Evolutionary conservation across 2,329 filamentous ascomycete genomes (phyloP).

Genomic region (Fusarium aywerte): DNA sequence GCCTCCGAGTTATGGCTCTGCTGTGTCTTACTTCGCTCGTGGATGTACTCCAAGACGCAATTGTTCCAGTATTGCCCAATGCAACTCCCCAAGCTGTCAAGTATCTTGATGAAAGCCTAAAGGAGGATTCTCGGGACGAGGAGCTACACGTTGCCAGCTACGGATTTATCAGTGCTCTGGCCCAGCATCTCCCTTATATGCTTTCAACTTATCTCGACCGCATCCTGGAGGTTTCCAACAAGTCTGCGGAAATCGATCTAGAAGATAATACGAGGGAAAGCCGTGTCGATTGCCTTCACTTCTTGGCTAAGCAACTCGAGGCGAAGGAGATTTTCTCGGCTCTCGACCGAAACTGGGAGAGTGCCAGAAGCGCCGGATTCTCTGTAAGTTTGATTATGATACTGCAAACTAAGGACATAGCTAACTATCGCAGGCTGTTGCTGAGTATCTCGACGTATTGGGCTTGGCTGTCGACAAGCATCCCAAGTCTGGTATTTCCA

Average conservation of each 20-base stretch:
- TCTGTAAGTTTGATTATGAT: conserved; percentile 61
- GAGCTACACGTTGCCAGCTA: conserved; percentile 85
- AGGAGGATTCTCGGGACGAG: conserved; percentile 63
- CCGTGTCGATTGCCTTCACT: conserved; percentile 74
- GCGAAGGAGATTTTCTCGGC: conserved; percentile 79
- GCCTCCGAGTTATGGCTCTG: conserved; percentile 83
- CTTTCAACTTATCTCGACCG: conserved; percentile 80
- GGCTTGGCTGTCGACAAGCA: conserved; percentile 79
- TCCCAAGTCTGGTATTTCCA: conserved; percentile 80
- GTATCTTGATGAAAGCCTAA: conserved; percentile 73
- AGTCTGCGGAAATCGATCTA: conserved; percentile 72
- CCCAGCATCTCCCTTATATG: conserved; percentile 90
- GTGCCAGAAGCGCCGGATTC: conserved; percentile 70
- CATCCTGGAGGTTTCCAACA: conserved; percentile 76
- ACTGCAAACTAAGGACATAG: background rate
- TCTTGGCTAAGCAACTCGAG: conserved; percentile 81
- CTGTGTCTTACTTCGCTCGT: conserved; percentile 89
- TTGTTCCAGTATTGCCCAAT: conserved; percentile 83
- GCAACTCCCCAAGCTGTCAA: conserved; percentile 77
- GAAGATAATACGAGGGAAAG: conserved; percentile 71
- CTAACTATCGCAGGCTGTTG: conserved; percentile 65
- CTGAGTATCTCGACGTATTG: conserved; percentile 76
- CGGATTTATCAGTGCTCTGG: conserved; percentile 79
- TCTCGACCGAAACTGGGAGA: conserved; percentile 76
- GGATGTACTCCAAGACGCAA: conserved; percentile 85